These are phyloP conservation scores for Thalassiosira gravida DNA, from an alignment of 352 stramenopile genomes.

Conservation along the genomic window DNA sequence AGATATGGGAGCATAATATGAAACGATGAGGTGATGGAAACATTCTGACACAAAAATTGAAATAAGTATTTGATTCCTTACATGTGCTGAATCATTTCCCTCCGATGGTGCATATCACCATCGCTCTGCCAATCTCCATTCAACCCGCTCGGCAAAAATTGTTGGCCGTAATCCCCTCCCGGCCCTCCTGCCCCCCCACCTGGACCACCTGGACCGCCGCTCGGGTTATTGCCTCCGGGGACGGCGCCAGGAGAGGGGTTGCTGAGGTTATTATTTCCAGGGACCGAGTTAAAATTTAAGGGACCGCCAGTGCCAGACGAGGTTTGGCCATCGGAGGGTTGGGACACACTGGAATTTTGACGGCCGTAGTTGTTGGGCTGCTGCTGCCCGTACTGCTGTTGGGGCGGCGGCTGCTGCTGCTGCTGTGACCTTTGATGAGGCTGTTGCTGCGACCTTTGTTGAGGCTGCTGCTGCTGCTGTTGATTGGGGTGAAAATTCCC, in stretches of 20 bases:
- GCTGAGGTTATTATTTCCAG: conserved; percentile 8
- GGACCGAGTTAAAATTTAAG: conserved; percentile 26
- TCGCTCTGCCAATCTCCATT: conserved; percentile 86
- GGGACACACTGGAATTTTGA: conserved; percentile 12
- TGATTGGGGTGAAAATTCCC: conserved; percentile 9
- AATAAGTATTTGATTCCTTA: conserved; percentile 56
- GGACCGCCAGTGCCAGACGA: conserved; percentile 15
- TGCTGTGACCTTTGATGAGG: no score
- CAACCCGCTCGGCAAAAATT: conserved; percentile 63
- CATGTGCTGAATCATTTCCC: conserved; percentile 87
- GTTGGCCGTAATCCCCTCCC: conserved; percentile 39
- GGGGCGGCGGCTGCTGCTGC: conserved; percentile 12
- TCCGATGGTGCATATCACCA: conserved; percentile 76
- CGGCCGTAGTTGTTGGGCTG: conserved; percentile 18
- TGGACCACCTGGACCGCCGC: conserved; percentile 9
- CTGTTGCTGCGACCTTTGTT: no score
- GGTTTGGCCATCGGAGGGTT: conserved; percentile 14
- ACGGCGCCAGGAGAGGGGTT: conserved; percentile 24
- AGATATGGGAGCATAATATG: neutral
- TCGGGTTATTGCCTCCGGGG: no score
- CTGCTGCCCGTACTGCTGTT: conserved; percentile 18
- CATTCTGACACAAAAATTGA: neutral
- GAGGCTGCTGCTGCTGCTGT: conserved; percentile 30
- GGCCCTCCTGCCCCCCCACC: conserved; percentile 5
- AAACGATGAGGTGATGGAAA: conserved; percentile 19